These are phyloP conservation scores for Nitzschia palea DNA, from an alignment of 108 stramenopile genomes.

Conservation along the genomic window DNA sequence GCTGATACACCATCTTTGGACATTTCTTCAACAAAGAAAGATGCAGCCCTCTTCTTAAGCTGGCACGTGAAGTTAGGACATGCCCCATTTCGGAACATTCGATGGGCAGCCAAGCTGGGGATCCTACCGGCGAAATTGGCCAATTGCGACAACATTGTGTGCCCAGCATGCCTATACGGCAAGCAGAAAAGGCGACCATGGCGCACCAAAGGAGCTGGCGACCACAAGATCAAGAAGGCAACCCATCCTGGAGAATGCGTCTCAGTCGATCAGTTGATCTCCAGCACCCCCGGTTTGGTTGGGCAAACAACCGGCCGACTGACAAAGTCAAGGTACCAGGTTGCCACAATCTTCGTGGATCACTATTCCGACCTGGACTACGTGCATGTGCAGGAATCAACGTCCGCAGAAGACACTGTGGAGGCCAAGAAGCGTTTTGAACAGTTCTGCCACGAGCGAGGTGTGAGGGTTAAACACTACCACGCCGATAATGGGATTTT, in stretches of 20 bases:
- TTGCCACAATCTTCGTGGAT: too few relatives aligned
- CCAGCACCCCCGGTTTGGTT: not conserved
- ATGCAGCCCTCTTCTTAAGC: too few relatives aligned
- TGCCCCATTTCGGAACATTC: not conserved
- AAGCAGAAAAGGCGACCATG: not conserved
- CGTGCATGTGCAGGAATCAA: constrained; percentile 31
- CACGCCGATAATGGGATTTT: constrained; percentile 64
- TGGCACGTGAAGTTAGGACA: not conserved
- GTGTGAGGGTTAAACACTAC: constrained; percentile 31
- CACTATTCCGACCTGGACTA: too few relatives aligned
- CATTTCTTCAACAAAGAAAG: not conserved
- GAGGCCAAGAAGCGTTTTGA: constrained; percentile 44
- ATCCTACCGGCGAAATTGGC: too few relatives aligned
- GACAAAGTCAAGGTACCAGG: too few relatives aligned
- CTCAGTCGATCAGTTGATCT: constrained; percentile 42
- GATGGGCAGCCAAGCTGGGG: not conserved
- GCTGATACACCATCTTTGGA: not conserved
- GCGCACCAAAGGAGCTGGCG: not conserved
- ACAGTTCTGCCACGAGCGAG: constrained; percentile 2
- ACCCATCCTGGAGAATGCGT: too few relatives aligned
- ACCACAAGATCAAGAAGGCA: too few relatives aligned
- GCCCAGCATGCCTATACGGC: not conserved
- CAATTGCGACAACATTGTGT: not conserved
- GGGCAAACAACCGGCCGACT: not conserved
- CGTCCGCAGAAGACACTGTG: constrained; percentile 34